phyloP scores from a whole-genome alignment of 176 grass and related monocot genomes.

The Guadua angustifolia region DNA sequence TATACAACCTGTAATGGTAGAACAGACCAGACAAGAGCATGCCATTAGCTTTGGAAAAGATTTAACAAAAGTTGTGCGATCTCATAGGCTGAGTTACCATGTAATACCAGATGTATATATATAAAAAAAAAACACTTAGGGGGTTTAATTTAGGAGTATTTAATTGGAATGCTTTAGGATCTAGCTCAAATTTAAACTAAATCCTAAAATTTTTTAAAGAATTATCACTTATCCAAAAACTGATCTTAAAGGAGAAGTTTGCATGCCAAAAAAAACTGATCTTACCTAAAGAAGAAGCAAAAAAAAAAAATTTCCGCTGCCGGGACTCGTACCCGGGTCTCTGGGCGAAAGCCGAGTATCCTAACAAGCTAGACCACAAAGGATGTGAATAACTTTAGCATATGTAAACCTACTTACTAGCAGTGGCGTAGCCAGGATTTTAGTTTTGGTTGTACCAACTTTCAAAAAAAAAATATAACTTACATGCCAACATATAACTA shows the following conservation, averaged over 20 bases:
- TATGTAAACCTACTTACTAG: too few relatives aligned
- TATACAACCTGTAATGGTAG: background rate
- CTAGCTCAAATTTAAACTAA: too few relatives aligned
- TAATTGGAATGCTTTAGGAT: too few relatives aligned
- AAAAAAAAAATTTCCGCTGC: background rate
- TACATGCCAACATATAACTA: too few relatives aligned
- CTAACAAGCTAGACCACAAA: conserved; percentile 96
- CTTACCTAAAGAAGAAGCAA: background rate
- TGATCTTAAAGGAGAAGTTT: background rate
- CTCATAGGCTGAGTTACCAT: background rate
- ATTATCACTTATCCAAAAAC: too few relatives aligned
- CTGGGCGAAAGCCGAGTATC: conserved; percentile 93
- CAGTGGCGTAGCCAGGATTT: too few relatives aligned
- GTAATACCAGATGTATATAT: background rate
- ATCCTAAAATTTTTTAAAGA: too few relatives aligned
- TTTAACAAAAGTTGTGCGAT: background rate
- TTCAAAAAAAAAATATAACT: too few relatives aligned
- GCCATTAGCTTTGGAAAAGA: background rate
- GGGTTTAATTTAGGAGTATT: too few relatives aligned
- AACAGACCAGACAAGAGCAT: background rate
- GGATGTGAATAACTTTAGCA: fast-evolving
- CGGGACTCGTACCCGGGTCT: conserved; percentile 40
- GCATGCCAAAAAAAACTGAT: background rate
- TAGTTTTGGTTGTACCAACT: too few relatives aligned
- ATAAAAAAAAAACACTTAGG: background rate